Evolutionary conservation across 2,329 filamentous ascomycete genomes (phyloP), one percentile per base, ranked within the genome.

Genomic region (Aspergillus japonicus): DNA sequence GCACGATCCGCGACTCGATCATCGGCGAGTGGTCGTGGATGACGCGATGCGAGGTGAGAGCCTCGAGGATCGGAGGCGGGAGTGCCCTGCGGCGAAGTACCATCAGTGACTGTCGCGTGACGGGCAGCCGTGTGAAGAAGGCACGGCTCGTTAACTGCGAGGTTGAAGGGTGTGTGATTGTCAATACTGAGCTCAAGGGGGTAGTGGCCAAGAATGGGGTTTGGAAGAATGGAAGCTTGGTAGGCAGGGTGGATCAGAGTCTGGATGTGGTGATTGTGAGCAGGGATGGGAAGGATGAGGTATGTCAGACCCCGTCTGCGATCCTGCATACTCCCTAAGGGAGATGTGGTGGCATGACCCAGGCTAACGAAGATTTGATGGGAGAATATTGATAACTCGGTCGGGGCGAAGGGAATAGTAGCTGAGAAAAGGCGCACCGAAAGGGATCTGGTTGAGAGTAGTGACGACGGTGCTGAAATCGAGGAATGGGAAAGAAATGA

Each of bases 171-270:
- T 71, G 68, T 57, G 44, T 65, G 8, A 58, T 72, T 44, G 54
- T 60, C 1, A 57, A 59, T 23, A 63, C 62, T 8, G 58, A 65
- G 4, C 69, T 71, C 11, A 62, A 47, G 23, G 69, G 65, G 6
- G 64, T 70, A 64, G 54, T 67, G 33, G 48, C 70, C 14, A 63
- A 65, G 50, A 61, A 68, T 59, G 68, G 67, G 6, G 59, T 71
- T 24, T 72, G 69, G 70, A 68, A 62, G 57, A 62, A 60, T 51
- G 69, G 68, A 2, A 52, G 54, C 31, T 59, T 72, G 33, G 54
- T 71, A 11, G 69, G 69, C 7, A 65, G 50, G 33, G 52, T 62
- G 7, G 62, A 61, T 5, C 35, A 59, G 11, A 54, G 48, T 8
- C 63, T 66, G 10, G 65, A 63, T 47, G 66, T 65, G 11, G 57